Evolutionary conservation across 176 grass and related monocot genomes (phyloP).

Genomic region (Oryza punctata): DNA sequence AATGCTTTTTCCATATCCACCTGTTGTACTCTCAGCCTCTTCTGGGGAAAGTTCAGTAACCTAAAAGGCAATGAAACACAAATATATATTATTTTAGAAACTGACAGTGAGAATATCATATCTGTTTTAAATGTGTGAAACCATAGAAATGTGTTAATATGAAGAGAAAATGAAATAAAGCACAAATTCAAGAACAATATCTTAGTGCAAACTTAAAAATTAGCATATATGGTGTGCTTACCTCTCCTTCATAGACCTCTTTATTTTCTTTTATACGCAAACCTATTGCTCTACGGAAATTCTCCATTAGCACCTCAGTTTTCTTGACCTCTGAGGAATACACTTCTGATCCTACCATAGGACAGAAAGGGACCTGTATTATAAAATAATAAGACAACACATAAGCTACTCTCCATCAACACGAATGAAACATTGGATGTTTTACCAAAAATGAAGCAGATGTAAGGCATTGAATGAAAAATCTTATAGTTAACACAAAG

Average conservation of each 20-base stretch:
- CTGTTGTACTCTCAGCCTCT: conserved; percentile 75
- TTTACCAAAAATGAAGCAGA: conserved; percentile 10
- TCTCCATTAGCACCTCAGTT: conserved; percentile 96
- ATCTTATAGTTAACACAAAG: neutral
- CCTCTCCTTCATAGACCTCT: conserved; percentile 97
- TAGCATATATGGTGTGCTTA: conserved; percentile 34
- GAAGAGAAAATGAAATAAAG: neutral
- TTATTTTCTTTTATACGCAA: conserved; percentile 99
- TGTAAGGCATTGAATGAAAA: neutral
- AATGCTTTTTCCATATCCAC: conserved; percentile 87
- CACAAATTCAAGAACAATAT: conserved; percentile 12
- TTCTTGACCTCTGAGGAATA: conserved; percentile 98
- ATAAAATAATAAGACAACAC: conserved; percentile 9
- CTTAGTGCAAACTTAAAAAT: neutral
- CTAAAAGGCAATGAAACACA: conserved; percentile 47
- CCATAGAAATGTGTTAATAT: neutral
- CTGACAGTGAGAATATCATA: neutral
- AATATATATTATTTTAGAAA: conserved; percentile 6
- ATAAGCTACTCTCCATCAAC: neutral
- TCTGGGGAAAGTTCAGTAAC: conserved; percentile 95
- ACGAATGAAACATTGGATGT: neutral
- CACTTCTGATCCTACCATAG: conserved; percentile 99
- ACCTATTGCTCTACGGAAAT: conserved; percentile 92
- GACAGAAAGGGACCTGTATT: conserved; percentile 89
- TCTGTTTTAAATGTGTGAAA: neutral